phyloP scores from a whole-genome alignment of 2,329 filamentous ascomycete genomes.

The Fusarium nanum region DNA sequence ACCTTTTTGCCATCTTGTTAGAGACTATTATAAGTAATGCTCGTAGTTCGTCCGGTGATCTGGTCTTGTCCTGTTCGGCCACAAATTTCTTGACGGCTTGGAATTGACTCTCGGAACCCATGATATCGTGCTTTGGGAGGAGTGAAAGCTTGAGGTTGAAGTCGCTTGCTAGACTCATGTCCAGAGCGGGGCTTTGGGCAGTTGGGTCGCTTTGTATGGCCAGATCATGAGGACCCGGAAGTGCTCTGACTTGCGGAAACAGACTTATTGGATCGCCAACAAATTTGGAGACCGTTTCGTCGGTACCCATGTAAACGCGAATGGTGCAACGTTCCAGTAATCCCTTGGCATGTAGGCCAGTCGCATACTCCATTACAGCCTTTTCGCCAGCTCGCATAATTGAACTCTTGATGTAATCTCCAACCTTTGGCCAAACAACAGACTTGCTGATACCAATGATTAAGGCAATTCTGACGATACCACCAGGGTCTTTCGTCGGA shows the following conservation, averaged over 20 bases:
- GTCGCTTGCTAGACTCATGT: neutral
- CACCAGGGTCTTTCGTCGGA: neutral
- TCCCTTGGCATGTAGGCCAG: neutral
- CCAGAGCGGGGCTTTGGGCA: neutral
- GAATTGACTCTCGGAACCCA: slow-evolving; percentile 3
- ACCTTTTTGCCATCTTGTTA: neutral
- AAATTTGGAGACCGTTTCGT: neutral
- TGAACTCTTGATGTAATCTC: neutral
- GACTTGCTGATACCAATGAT: neutral
- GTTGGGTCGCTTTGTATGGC: neutral
- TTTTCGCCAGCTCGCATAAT: neutral
- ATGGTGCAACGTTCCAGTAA: neutral
- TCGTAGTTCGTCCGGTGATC: neutral
- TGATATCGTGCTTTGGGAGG: neutral
- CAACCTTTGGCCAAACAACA: neutral
- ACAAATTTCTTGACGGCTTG: slow-evolving; percentile 1
- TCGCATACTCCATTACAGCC: neutral
- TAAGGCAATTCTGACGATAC: neutral
- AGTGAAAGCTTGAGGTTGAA: neutral
- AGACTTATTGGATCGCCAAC: neutral
- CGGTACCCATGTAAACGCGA: neutral
- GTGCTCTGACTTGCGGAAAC: neutral
- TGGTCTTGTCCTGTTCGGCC: neutral
- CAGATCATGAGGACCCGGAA: neutral
- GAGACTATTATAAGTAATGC: neutral